Conservation (phyloP, 371 early-diverging fungal genomes). For the Fennellomyces sp. region DNA sequence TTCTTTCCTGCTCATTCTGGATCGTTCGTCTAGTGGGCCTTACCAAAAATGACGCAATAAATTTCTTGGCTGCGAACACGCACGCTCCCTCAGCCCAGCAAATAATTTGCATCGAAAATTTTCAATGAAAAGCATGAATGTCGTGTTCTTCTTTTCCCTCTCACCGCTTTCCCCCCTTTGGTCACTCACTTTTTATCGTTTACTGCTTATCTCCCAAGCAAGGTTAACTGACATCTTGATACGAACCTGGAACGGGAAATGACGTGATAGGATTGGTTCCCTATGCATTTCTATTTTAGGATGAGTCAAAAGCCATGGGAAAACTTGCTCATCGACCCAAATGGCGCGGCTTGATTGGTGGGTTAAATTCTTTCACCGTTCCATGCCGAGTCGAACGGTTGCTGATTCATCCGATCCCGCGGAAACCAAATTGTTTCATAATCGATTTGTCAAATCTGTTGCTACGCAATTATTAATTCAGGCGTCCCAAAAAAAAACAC, state of each 20-base stretch:
- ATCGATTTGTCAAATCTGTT: too few relatives aligned
- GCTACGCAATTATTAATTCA: too few relatives aligned
- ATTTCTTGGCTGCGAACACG: background rate
- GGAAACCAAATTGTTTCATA: too few relatives aligned
- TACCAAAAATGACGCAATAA: conserved; percentile 1
- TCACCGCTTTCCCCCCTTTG: background rate
- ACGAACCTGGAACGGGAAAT: background rate
- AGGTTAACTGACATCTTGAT: background rate
- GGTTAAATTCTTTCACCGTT: conserved; percentile 1
- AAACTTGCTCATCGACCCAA: background rate
- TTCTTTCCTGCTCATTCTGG: background rate
- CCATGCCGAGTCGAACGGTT: too few relatives aligned
- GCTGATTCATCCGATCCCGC: too few relatives aligned
- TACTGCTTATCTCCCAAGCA: background rate
- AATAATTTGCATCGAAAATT: background rate
- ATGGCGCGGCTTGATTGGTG: background rate
- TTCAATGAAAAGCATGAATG: background rate
- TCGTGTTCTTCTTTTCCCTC: background rate
- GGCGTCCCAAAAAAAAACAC: too few relatives aligned
- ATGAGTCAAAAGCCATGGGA: background rate
- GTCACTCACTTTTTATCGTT: background rate
- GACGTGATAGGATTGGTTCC: conserved; percentile 2
- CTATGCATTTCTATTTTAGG: background rate
- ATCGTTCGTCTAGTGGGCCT: too few relatives aligned
- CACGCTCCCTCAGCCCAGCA: background rate